Percentiles rank a stretch among this genome's conserved stretches.
phyloP scores from a whole-genome alignment of 306 rosid genomes.

The Begonia fuchsioides region DNA sequence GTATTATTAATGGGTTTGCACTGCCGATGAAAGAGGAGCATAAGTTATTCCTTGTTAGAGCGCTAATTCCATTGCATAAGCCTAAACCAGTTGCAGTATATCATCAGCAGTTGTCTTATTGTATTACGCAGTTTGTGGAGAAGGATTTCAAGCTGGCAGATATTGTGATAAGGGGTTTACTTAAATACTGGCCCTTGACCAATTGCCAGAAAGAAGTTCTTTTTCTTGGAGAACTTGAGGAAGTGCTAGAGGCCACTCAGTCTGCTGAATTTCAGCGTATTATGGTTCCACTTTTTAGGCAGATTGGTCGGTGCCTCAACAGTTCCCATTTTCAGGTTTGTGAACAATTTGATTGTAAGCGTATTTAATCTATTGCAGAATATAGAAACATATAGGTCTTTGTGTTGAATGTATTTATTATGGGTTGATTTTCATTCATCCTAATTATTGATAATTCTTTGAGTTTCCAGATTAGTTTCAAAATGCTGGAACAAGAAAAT shows the following conservation, averaged over 20 bases:
- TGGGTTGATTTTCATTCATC: neutral
- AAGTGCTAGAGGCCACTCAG: conserved; percentile 40
- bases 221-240: conserved; percentile 52
- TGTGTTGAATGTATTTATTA: neutral
- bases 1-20: conserved; percentile 51
- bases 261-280: conserved; percentile 30
- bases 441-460: neutral
- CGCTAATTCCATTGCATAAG: conserved; percentile 57
- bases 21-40: conserved; percentile 74
- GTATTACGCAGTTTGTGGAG: conserved; percentile 55
- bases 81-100: conserved; percentile 29
- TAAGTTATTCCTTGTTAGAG: conserved; percentile 37
- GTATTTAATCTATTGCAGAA: neutral
- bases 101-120: conserved; percentile 47
- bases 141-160: conserved; percentile 53
- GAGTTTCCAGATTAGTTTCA: neutral
- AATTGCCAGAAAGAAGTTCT: conserved; percentile 69
- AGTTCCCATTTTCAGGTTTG: conserved; percentile 67
- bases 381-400: neutral
- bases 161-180: conserved; percentile 41
- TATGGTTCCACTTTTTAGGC: conserved; percentile 41
- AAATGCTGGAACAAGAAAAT: neutral
- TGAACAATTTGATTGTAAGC: neutral
- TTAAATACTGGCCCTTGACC: conserved; percentile 64
- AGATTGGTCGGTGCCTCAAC: conserved; percentile 54